Base-by-base conservation (phyloP, 257 asterid species). In the Ballota nigra region DNA sequence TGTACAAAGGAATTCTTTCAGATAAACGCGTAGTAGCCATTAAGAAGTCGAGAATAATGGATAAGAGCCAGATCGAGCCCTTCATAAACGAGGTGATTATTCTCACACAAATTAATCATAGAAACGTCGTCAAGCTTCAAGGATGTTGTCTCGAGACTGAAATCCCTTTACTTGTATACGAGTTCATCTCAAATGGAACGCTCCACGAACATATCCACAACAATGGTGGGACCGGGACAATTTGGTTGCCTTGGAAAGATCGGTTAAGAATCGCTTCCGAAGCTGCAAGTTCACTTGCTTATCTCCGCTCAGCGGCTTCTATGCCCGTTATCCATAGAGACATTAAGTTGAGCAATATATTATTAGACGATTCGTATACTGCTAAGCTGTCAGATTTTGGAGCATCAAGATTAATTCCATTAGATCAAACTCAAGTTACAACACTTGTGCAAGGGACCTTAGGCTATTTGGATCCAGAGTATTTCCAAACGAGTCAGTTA, bases 271-370 rank as follows among this genome's bases (percentile, higher is more conserved):
- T 81, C 0, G 85, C 80, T 55, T 64, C 69, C 3, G 85, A 81
- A 53, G 69, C 85, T 24, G 85, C 85, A 1, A 80, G 82, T 7
- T 82, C 85, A 36, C 41, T 81, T 4, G 69, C 85, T 6, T 74
- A 81, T 70, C 85, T 81, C 60, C 83, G 74, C 33, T 81, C 85
- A 2, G 77, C 83, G 0, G 83, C 85, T 26, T 51, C 78, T 3
- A 78, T 45, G 80, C 85, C 85, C 0, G 41, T 81, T 4, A 81
- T 78, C 11, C 85, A 81, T 23, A 81, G 85, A 56, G 85, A 81
- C 4, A 78, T 81, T 18, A 81, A 81, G 40, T 81, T 82, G 13
- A 53, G 57, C n/a, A 81, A 78, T 22, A 81, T 81, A 28, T 53
- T 82, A 7, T 18, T 75, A 49, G 81, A 75, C 6, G 43, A 75